Percentiles rank a stretch among this genome's conserved stretches.
phyloP scores from a whole-genome alignment of 2,329 filamentous ascomycete species.

The Stagonosporopsis vannaccii region DNA sequence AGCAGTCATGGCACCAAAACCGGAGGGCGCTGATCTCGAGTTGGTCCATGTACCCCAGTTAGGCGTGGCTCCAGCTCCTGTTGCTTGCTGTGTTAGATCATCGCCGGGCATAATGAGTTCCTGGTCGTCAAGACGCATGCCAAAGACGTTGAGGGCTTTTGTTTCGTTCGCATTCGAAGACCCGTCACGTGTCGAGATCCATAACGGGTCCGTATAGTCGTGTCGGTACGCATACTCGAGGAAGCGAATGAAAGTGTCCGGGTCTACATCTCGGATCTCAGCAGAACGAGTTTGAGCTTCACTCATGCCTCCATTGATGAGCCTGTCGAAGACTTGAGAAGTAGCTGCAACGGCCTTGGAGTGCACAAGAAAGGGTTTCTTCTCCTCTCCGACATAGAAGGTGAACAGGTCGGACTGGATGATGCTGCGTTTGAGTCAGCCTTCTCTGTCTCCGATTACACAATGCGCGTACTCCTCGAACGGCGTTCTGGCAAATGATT shows the following conservation, averaged over 20 bases:
- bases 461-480: slow-evolving; percentile 21
- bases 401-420: slow-evolving; percentile 34
- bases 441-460: neutral
- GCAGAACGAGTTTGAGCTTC: slow-evolving; percentile 28
- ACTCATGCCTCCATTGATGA: slow-evolving; percentile 32
- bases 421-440: slow-evolving; percentile 18
- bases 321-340: slow-evolving; percentile 22
- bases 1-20: neutral
- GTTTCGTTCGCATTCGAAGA: neutral
- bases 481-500: neutral
- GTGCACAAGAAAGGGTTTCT: slow-evolving; percentile 26
- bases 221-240: slow-evolving; percentile 36
- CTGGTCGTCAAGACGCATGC: neutral
- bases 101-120: neutral
- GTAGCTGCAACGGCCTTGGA: slow-evolving; percentile 30
- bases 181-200: neutral
- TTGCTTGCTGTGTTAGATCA: neutral
- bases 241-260: slow-evolving; percentile 37
- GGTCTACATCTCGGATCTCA: slow-evolving; percentile 25
- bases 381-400: slow-evolving; percentile 32
- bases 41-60: neutral
- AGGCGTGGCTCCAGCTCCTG: neutral
- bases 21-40: slow-evolving; percentile 7
- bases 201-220: slow-evolving; percentile 31
- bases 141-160: neutral